Evolutionary conservation across 495 filamentous ascomycete genomes (phyloP), one percentile per base, ranked within the genome.

Genomic region (Pyrenopolyporus hunteri): DNA sequence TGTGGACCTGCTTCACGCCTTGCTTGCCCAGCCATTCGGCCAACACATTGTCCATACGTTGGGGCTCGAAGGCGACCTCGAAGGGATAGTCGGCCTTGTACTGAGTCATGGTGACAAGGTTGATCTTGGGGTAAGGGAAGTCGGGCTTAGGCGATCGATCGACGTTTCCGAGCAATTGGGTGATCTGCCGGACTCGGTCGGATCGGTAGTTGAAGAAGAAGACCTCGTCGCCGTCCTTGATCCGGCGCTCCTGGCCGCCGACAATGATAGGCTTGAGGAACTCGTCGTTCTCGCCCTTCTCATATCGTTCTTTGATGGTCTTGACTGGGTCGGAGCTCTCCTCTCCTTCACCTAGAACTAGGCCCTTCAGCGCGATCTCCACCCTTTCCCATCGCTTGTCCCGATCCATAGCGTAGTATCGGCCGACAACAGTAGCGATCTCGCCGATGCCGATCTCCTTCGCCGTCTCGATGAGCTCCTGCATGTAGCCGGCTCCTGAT

Each of bases 121-220:
- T 82, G 75, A 95, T 91, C 80, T 93, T 93, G 47, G 94, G 94
- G 81, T 93, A 98, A 25, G 92, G 86, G 82, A 97, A 96, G 71
- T 96, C 90, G 50, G 94, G 91, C 59, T 80, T 82, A 45, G 93
- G 92, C 13, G 91, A 94, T 66, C 89, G 89, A 79, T 98, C 95
- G 67, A 92, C 85, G 71, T 87, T 89, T 69, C 94, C 95, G 22
- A 98, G 80, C 37, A 98, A 81, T 78, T 98, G 94, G 49, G 93
- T 97, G 71, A 98, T 88, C 73, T 98, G 93, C 65, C 95, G 91
- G 46, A 96, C 93, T 73, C 94, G 93, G 71, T 98, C 94, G 31
- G 94, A 97, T 66, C 94, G 93, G 84, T 98, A 98, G 85, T 98
- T 98, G 89, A 98, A 98, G 86, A 97, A 97, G 83, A 98, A 97